Evolutionary conservation across 2,329 filamentous ascomycete species (phyloP).

Genomic region (Paecilomyces niveus): DNA sequence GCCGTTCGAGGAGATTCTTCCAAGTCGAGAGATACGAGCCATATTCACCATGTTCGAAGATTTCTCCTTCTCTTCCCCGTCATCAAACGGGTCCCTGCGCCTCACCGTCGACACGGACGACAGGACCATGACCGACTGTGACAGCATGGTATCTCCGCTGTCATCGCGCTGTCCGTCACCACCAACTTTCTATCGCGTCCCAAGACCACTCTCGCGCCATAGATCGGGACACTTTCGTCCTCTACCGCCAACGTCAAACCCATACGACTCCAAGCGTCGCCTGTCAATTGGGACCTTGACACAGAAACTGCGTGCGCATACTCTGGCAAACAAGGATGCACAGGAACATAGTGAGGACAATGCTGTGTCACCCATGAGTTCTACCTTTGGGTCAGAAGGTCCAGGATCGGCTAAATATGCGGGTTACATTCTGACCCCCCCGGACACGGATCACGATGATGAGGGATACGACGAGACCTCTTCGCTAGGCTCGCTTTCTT

Average conservation of each 20-base stretch:
- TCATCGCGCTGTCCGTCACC: constrained; percentile 38
- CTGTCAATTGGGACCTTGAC: constrained; percentile 35
- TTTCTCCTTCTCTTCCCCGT: constrained; percentile 34
- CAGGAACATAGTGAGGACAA: constrained; percentile 10
- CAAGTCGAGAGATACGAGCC: neutral
- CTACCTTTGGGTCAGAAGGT: constrained; percentile 1
- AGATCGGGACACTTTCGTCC: constrained; percentile 28
- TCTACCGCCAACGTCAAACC: constrained; percentile 37
- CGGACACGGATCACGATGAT: constrained; percentile 33
- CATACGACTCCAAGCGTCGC: constrained; percentile 27
- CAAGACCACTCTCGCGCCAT: constrained; percentile 20
- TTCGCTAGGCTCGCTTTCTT: constrained; percentile 57
- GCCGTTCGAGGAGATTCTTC: neutral
- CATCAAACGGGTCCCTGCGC: constrained; percentile 20
- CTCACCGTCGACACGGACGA: constrained; percentile 25
- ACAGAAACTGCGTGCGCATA: constrained; percentile 34
- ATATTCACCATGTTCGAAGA: constrained; percentile 32
- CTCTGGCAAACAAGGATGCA: constrained; percentile 19
- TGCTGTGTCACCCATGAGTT: constrained; percentile 8
- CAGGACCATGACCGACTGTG: constrained; percentile 28
- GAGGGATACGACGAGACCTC: constrained; percentile 42
- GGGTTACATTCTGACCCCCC: constrained; percentile 28
- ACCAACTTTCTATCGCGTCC: constrained; percentile 21
- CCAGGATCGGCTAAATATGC: constrained; percentile 7
- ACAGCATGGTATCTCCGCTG: constrained; percentile 33